These are phyloP conservation scores for Cucumis cinereus DNA, from an alignment of 306 rosid genomes.

Conservation along the genomic window DNA sequence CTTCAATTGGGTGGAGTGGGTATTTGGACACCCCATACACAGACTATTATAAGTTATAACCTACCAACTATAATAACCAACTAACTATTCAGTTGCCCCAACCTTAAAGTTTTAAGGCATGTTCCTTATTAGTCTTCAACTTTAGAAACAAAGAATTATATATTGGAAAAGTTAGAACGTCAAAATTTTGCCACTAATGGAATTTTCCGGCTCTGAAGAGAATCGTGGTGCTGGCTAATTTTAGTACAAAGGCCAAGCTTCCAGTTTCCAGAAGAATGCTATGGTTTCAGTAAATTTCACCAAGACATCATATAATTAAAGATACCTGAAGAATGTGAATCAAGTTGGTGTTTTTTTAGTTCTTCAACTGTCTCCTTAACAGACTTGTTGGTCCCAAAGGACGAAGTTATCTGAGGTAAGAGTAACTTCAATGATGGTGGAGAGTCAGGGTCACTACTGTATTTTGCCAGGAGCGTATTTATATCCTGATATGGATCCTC, in stretches of 20 bases:
- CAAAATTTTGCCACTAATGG: background rate
- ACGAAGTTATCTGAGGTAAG: constrained; percentile 59
- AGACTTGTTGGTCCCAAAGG: constrained; percentile 55
- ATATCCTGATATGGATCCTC: constrained; percentile 78
- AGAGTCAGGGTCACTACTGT: constrained; percentile 61
- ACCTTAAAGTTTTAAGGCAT: no score
- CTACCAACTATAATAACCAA: no score
- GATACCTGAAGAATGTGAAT: constrained; percentile 60
- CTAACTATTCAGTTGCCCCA: no score
- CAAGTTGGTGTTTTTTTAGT: constrained; percentile 48
- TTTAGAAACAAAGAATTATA: background rate
- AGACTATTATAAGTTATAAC: no score
- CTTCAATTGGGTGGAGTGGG: no score
- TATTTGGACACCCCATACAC: no score
- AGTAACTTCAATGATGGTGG: constrained; percentile 54
- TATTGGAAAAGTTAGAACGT: background rate
- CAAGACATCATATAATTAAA: background rate
- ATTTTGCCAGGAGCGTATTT: constrained; percentile 47
- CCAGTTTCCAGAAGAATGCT: background rate
- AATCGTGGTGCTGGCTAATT: background rate
- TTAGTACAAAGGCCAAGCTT: background rate
- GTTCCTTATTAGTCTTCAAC: background rate
- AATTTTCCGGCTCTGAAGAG: background rate
- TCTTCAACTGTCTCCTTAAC: constrained; percentile 58
- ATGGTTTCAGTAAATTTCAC: background rate